Evolutionary conservation across 1,284 basidiomycete genomes (phyloP).

Genomic region (Mrakiaceae sp.): DNA sequence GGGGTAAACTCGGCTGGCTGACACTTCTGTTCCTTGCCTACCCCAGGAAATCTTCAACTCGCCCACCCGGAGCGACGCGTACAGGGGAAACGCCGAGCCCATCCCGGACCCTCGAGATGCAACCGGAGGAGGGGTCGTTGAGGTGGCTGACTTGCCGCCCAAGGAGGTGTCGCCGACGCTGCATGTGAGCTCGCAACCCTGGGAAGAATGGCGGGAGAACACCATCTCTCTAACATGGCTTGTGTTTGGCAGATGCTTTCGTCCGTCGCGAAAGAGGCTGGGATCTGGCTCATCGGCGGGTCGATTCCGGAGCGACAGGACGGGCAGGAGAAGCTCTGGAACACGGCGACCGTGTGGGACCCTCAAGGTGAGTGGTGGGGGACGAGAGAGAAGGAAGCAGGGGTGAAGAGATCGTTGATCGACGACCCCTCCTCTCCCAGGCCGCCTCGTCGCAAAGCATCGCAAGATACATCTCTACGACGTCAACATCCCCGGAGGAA

Average conservation of each 20-base stretch:
- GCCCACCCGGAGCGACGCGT: constrained; percentile 15
- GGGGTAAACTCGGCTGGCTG: neutral
- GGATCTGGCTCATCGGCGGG: constrained; percentile 18
- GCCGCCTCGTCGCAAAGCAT: constrained; percentile 34
- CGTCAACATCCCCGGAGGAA: constrained; percentile 39
- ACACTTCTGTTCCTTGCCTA: neutral
- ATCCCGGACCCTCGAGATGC: constrained; percentile 11
- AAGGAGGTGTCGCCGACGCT: constrained; percentile 3
- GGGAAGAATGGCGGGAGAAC: neutral
- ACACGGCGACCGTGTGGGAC: constrained; percentile 53
- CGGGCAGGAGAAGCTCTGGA: constrained; percentile 40
- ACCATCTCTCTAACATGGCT: neutral
- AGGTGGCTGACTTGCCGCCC: neutral
- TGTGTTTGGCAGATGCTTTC: constrained; percentile 17
- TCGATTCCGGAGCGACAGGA: constrained; percentile 17
- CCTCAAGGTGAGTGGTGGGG: constrained; percentile 33
- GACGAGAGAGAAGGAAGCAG: too few species aligned
- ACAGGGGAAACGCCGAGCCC: constrained; percentile 16
- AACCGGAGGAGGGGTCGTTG: neutral
- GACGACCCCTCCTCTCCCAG: constrained; percentile 20
- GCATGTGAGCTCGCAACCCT: neutral
- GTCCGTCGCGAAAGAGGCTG: constrained; percentile 8
- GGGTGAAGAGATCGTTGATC: neutral
- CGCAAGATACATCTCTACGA: constrained; percentile 41
- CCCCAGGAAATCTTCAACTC: constrained; percentile 21